Evolutionary conservation across 192 early-diverging fungal genomes (phyloP), one percentile per base, ranked within the genome.

Genomic region (Chytriomyces hyalinus): DNA sequence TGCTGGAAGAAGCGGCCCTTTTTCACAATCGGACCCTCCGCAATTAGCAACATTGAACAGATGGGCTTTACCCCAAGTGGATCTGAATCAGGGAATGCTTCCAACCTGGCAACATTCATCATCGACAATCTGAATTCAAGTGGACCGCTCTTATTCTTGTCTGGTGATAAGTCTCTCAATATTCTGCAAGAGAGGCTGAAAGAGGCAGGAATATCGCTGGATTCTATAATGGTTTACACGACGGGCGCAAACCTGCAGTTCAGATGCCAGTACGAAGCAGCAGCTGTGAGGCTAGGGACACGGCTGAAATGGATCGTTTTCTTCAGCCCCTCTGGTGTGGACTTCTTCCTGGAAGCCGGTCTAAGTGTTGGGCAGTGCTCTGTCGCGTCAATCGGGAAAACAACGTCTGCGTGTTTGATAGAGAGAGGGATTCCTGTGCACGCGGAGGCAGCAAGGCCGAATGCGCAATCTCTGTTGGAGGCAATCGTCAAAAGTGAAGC

Each of bases 291-390:
- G 6, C 50, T 6, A 22, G 20, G 22, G 51, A 50, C 11, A 20
- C 53, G 53, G 20, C 61, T 61, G 45, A 70, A 80, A 62, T 90
- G 89, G 87, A 53, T 87, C n/a, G 80, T 87, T 6, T 87, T 87
- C 79, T 90, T 88, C 77, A 90, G 88, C 79, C 88, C 88, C 20
- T 87, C 85, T 3, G 87, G 87, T 10, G 74, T 90, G 6, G 85
- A 86, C 69, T 49, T 78, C 24, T 66, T 82, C 43, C 48, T 85
- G 57, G 9, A 49, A 17, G 57, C 46, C 36, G 65, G 60, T 68
- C 26, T 48, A 51, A 28, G 20, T 59, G 11, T 71, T 50, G 46
- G 65, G 75, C 68, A 15, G 2, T 49, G 17, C 6, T 10, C 22
- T 77, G 36, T 36, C 36, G 87, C 84, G 7, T 61, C 79, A 6